These are phyloP conservation scores for Nitzschia sp. DNA, from an alignment of 108 stramenopile species.

Conservation along the genomic window DNA sequence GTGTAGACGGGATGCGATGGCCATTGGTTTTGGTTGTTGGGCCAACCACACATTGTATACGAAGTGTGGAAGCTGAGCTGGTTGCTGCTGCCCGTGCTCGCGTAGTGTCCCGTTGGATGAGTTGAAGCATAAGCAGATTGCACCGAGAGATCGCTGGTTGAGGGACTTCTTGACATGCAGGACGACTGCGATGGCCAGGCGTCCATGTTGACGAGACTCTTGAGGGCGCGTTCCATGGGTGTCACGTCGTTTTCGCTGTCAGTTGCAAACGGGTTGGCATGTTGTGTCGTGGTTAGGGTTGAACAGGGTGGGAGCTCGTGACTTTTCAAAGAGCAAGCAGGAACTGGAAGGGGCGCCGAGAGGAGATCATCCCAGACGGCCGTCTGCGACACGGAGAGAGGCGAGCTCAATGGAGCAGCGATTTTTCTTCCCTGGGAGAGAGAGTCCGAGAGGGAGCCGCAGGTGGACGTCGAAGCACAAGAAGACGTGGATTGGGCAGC, in stretches of 20 bases:
- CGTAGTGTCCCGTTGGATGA: too few relatives aligned
- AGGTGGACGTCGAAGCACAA: neutral
- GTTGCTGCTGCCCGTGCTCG: too few relatives aligned
- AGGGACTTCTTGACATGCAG: neutral
- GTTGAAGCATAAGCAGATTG: constrained; percentile 6
- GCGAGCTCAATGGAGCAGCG: neutral
- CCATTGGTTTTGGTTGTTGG: too few relatives aligned
- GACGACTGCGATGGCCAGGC: neutral
- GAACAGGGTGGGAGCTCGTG: neutral
- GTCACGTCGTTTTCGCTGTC: neutral
- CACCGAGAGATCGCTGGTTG: constrained; percentile 13
- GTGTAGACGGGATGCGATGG: too few relatives aligned
- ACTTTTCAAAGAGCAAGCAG: neutral
- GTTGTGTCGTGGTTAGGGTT: too few relatives aligned
- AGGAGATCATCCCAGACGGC: neutral
- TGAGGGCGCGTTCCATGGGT: constrained; percentile 2
- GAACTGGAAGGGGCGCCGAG: neutral
- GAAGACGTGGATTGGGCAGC: neutral
- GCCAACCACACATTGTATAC: too few relatives aligned
- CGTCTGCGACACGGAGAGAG: neutral
- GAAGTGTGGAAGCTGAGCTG: too few relatives aligned
- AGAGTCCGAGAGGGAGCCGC: neutral
- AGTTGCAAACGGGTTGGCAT: neutral
- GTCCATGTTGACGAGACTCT: constrained; percentile 1
- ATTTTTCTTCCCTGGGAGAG: neutral